These are phyloP conservation scores for Oryza punctata DNA, from an alignment of 176 grass and related monocot genomes.

Conservation along the genomic window DNA sequence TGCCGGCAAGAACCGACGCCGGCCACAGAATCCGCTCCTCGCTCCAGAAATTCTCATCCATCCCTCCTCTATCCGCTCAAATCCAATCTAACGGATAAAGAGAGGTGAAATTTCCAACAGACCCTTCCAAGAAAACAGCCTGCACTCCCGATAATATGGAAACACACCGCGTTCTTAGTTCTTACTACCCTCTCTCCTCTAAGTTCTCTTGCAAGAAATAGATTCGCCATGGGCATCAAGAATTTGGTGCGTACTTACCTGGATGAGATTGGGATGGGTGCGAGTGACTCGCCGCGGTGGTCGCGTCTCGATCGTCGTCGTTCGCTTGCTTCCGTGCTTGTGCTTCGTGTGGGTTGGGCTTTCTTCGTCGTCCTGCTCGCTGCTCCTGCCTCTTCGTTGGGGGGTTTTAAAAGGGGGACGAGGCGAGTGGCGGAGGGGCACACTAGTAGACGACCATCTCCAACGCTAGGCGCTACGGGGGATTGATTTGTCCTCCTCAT, in stretches of 20 bases:
- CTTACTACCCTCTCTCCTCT: too few relatives aligned
- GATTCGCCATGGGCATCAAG: neutral
- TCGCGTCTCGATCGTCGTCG: neutral
- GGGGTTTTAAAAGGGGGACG: conserved; percentile 17
- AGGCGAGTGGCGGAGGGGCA: neutral
- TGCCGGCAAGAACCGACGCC: conserved; percentile 47
- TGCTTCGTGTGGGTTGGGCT: neutral
- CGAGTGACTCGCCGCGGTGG: neutral
- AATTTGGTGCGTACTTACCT: neutral
- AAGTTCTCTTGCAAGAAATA: neutral
- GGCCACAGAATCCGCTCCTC: conserved; percentile 51
- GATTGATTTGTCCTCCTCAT: neutral
- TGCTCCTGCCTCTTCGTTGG: neutral
- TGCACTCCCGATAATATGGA: neutral
- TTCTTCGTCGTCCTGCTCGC: neutral
- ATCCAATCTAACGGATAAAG: neutral
- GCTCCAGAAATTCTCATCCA: conserved; percentile 21
- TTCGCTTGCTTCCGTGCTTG: neutral
- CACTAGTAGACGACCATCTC: neutral
- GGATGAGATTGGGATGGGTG: neutral
- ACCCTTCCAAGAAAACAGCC: neutral
- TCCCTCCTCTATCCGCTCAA: neutral
- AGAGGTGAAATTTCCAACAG: neutral
- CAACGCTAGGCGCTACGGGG: neutral
- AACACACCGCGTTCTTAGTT: neutral